Evolutionary conservation across 768 basidiomycete species (phyloP), one percentile per base, ranked within the genome.

Genomic region (Albatrellus ellisii): DNA sequence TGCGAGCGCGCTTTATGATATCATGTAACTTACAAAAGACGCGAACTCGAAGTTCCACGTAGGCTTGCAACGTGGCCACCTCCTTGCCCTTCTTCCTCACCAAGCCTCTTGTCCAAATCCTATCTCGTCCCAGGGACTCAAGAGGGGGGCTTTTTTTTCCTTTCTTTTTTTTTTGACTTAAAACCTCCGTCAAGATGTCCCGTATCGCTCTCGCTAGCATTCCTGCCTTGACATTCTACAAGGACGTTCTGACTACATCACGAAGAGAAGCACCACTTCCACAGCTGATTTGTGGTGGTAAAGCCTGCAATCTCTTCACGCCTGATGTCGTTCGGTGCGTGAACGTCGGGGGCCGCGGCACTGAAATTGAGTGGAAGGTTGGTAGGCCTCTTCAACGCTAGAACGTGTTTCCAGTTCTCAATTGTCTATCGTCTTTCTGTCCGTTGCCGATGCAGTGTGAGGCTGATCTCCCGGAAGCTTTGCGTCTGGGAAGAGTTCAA

Each of bases 281-380:
- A 3, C 92, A 95, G 55, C 73, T 94, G 25, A 68, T 67, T 21
- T 97, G 92, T 60, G 54, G 75, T 24, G 92, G 92, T 36, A 75
- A 77, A 49, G 61, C 86, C 20, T 97, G 92, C 59, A 66, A 64
- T 28, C 54, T 73, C 18, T 94, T 77, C 60, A 72, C 77, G 45
- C 91, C 91, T 1, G 83, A 89, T 41, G 87, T 77, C 18, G 79
- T 97, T 26, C 77, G 85, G 50, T 97, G 92, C 60, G 65, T 64
- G 42, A 92, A 81, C 49, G 65, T 82, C 14, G 87, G 91, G 28
- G 84, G 84, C 3, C 61, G 63, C 45, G 89, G 84, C 4, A 66
- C 72, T 1, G 84, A 86, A 8, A 77, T 92, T 2, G 89, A 94
- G 53, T 97, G 92, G 92, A 87, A 85, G 72, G 86, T 79, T n/a